These are phyloP conservation scores for Penicillium digitatum DNA, from an alignment of 2,329 filamentous ascomycete genomes.

Conservation along the genomic window DNA sequence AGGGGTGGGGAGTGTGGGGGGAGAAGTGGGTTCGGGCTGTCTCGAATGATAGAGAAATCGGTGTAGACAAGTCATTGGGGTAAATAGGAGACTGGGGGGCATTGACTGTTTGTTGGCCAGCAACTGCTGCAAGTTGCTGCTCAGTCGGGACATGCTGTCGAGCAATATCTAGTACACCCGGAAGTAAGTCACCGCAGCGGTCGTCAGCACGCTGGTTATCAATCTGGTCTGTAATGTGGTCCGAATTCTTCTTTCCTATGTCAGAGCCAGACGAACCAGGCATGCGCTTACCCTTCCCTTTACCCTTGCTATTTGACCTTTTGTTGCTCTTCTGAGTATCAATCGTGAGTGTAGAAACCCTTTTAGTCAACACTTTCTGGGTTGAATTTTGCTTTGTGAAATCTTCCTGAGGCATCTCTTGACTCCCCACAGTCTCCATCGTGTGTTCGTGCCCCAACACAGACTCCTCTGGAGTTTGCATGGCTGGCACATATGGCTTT, in stretches of 20 bases:
- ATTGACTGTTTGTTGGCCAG: neutral
- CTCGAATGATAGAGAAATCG: neutral
- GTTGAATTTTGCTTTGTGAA: neutral
- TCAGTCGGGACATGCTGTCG: neutral
- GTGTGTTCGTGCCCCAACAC: neutral
- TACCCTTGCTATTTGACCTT: neutral
- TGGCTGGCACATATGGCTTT: neutral
- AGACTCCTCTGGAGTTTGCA: neutral
- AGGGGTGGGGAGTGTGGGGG: neutral
- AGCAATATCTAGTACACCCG: neutral
- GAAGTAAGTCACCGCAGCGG: neutral
- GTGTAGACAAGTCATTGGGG: neutral
- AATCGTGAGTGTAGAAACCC: neutral
- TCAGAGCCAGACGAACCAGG: neutral
- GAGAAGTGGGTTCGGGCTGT: slow-evolving; percentile 1
- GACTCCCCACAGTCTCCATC: neutral
- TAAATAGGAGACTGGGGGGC: neutral
- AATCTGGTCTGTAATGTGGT: neutral
- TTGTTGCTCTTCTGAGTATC: neutral
- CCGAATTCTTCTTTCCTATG: neutral
- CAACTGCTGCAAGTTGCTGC: neutral
- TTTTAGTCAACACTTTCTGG: neutral
- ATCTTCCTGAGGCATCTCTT: neutral
- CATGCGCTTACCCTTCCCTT: neutral
- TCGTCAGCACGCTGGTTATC: neutral